A percentile compares a stretch with the other conserved stretches of the same genome.
Evolutionary conservation across 2,329 filamentous ascomycete species (phyloP).

Genomic region (Podosphaera leucotricha): DNA sequence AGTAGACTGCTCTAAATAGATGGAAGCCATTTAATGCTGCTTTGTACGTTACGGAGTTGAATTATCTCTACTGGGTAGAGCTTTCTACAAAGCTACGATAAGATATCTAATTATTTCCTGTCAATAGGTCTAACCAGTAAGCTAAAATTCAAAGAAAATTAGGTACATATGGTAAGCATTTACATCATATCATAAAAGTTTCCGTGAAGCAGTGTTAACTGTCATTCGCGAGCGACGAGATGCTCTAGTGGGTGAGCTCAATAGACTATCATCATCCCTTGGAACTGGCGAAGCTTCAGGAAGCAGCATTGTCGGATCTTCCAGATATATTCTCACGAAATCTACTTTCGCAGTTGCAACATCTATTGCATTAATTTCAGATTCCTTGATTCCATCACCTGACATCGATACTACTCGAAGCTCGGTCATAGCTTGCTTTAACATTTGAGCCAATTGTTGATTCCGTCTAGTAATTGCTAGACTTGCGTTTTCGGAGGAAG

Average conservation of each 20-base stretch:
- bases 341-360: constrained; percentile 37
- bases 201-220: background rate
- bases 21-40: too few relatives aligned
- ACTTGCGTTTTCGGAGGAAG: constrained; percentile 18
- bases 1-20: too few relatives aligned
- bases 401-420: constrained; percentile 35
- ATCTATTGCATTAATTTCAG: constrained; percentile 29
- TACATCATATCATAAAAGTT: too few relatives aligned
- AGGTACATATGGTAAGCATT: too few relatives aligned
- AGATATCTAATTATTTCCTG: too few relatives aligned
- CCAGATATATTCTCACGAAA: constrained; percentile 37
- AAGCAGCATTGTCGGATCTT: constrained; percentile 30
- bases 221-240: background rate
- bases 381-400: constrained; percentile 20
- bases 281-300: constrained; percentile 12
- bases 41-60: too few relatives aligned
- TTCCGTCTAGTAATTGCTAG: constrained; percentile 39
- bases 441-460: constrained; percentile 38
- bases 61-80: too few relatives aligned
- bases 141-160: too few relatives aligned
- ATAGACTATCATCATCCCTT: background rate
- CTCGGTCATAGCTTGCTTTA: constrained; percentile 39
- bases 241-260: background rate
- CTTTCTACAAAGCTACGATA: too few relatives aligned
- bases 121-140: too few relatives aligned